Percentiles rank a stretch among this genome's conserved stretches.
Evolutionary conservation across 2,329 filamentous ascomycete species (phyloP).

Genomic region (Sporothrix globosa): DNA sequence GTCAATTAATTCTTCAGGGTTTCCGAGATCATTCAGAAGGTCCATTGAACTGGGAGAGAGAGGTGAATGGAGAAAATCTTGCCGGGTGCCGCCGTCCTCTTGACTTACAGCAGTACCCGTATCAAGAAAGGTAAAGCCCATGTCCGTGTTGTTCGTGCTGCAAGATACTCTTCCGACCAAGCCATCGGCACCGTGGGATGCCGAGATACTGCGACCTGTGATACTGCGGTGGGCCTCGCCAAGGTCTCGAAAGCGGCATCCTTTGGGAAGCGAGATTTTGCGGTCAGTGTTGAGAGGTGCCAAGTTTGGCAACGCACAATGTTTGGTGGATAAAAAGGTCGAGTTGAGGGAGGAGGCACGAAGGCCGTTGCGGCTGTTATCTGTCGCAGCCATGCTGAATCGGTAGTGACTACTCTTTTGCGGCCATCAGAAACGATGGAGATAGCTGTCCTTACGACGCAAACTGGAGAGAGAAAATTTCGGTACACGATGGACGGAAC

Average conservation of each 20-base stretch:
- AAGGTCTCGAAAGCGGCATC: slow-evolving; percentile 45
- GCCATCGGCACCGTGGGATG: background rate
- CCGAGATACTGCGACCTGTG: slow-evolving; percentile 39
- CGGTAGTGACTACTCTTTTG: background rate
- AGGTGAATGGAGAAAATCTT: background rate
- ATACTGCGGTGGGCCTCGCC: slow-evolving; percentile 48
- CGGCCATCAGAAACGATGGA: background rate
- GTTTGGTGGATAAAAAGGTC: background rate
- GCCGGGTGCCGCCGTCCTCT: background rate
- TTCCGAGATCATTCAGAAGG: background rate
- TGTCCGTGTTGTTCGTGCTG: background rate
- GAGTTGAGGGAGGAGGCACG: background rate
- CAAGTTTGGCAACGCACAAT: slow-evolving; percentile 16
- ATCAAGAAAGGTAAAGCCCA: slow-evolving; percentile 24
- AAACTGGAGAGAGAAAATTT: background rate
- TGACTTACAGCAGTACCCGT: background rate
- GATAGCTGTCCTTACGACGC: background rate
- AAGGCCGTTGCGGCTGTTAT: background rate
- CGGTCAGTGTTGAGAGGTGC: slow-evolving; percentile 1
- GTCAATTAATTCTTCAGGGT: slow-evolving; percentile 25
- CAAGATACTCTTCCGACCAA: background rate
- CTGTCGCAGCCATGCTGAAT: background rate
- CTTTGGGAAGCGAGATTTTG: slow-evolving; percentile 41
- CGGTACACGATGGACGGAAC: background rate
- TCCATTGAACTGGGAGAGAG: slow-evolving; percentile 5